These are phyloP conservation scores for Lumnitzera racemosa DNA, from an alignment of 345 rosid genomes.

Conservation along the genomic window DNA sequence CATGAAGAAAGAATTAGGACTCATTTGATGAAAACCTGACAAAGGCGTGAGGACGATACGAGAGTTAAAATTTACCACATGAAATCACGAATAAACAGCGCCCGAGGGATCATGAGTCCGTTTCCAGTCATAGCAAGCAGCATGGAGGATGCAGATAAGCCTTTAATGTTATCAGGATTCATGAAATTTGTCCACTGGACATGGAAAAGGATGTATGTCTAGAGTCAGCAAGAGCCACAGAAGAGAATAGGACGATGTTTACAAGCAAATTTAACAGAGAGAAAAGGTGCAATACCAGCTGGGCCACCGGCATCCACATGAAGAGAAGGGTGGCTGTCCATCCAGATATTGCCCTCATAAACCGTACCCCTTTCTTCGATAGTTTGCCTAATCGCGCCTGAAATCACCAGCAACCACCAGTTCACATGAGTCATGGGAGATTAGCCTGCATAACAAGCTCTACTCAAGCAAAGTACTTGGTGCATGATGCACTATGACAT, in stretches of 20 bases:
- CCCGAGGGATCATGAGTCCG: conserved; percentile 91
- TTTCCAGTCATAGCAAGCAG: conserved; percentile 86
- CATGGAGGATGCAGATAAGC: conserved; percentile 79
- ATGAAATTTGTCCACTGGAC: conserved; percentile 87
- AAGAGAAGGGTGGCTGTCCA: conserved; percentile 96
- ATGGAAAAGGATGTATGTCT: conserved; percentile 4
- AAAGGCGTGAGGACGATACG: background rate
- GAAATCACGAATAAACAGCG: conserved; percentile 79
- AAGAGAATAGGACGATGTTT: background rate
- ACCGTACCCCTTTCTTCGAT: conserved; percentile 51
- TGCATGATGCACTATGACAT: too few species aligned
- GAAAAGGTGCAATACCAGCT: conserved; percentile 43
- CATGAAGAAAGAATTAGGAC: background rate
- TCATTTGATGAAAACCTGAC: background rate
- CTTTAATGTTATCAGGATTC: conserved; percentile 78
- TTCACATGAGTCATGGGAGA: too few species aligned
- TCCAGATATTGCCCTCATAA: conserved; percentile 69
- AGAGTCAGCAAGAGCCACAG: conserved; percentile 11
- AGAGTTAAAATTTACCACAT: conserved; percentile 61
- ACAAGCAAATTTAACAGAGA: background rate
- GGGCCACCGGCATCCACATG: conserved; percentile 98
- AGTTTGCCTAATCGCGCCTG: conserved; percentile 80
- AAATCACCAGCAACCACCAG: conserved; percentile 23
- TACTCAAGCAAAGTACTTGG: too few species aligned
- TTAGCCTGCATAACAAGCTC: too few species aligned